Conservation (phyloP, 1,284 basidiomycete species). For the Rhodotorula sp. region DNA sequence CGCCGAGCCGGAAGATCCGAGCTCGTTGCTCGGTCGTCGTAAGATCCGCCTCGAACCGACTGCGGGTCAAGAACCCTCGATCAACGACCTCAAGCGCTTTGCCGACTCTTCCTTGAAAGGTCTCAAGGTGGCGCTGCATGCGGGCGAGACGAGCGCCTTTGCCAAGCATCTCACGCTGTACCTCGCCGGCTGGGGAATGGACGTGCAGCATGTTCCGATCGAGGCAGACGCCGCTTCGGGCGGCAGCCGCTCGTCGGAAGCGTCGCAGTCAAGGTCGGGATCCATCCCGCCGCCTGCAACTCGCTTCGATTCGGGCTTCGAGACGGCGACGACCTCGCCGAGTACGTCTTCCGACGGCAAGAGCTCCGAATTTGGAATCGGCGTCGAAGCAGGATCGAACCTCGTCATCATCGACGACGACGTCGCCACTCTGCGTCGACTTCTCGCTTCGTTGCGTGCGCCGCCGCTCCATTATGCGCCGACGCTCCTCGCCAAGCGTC, state of each 20-base stretch:
- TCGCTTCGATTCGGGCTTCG: constrained; percentile 43
- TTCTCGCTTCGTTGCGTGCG: constrained; percentile 52
- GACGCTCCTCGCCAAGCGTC: constrained; percentile 59
- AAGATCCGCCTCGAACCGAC: constrained; percentile 48
- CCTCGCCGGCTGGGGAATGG: constrained; percentile 89
- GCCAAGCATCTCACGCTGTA: constrained; percentile 86
- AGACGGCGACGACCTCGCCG: constrained; percentile 19
- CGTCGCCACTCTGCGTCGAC: constrained; percentile 66
- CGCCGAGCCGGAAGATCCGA: constrained; percentile 21
- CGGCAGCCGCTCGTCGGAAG: constrained; percentile 7
- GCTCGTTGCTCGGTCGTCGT: constrained; percentile 47
- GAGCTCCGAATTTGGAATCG: background rate
- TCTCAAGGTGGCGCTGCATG: constrained; percentile 75
- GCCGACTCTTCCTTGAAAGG: constrained; percentile 70
- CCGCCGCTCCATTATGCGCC: constrained; percentile 34
- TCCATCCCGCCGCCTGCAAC: constrained; percentile 2
- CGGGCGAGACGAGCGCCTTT: constrained; percentile 75
- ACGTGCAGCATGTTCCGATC: constrained; percentile 74
- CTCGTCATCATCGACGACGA: constrained; percentile 90
- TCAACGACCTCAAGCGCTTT: constrained; percentile 66
- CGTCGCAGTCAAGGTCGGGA: background rate
- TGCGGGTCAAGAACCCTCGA: constrained; percentile 39
- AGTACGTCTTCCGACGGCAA: background rate
- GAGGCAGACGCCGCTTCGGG: constrained; percentile 43
- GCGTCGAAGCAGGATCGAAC: constrained; percentile 25